Evolutionary conservation across 2,329 filamentous ascomycete species (phyloP), one percentile per base, ranked within the genome.

Genomic region (Fusarium brevicatenulatum): DNA sequence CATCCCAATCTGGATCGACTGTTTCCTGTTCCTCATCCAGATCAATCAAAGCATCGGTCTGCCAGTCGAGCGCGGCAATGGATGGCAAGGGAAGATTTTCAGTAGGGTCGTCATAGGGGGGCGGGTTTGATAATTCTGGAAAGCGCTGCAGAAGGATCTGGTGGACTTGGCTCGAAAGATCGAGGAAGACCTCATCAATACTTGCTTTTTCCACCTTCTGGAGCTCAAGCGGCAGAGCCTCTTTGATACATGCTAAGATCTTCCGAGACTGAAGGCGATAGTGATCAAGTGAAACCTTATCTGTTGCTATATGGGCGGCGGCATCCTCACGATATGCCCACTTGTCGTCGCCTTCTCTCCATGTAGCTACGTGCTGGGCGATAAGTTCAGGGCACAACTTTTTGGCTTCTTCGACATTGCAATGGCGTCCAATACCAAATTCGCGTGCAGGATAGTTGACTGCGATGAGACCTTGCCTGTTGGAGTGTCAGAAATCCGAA

Each of bases 101-200:
- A 4, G 88, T 87, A 2, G 89, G 88, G 76, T 96, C 92, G 73
- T 94, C 91, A 74, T 93, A 93, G 2, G 92, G 91, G n/a, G 92
- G 86, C 10, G 90, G 89, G 18, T 70, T 78, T 16, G 77, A 75
- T 55, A 98, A 82, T 80, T 96, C 92, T 1, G 93, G 91, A 81
- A 94, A 97, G 57, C 93, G 86, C 74, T 93, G 87, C 44, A 97
- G 82, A 54, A 99, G 83, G 34, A 93, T 86, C 5, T 87, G 87
- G 81, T 97, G 93, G 7, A 98, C 88, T 68, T 98, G 92, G 1
- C 92, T 91, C 15, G 94, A 97, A 55, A 99, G 83, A 82, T 99
- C 96, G 68, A 98, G 85, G 79, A 98, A 99, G 13, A 98, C 95
- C 82, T 99, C 96, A 80, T 99, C 96, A 62, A 98, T 93, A 78